Conservation (phyloP, 2,329 filamentous ascomycete genomes). For the Claviceps africana region DNA sequence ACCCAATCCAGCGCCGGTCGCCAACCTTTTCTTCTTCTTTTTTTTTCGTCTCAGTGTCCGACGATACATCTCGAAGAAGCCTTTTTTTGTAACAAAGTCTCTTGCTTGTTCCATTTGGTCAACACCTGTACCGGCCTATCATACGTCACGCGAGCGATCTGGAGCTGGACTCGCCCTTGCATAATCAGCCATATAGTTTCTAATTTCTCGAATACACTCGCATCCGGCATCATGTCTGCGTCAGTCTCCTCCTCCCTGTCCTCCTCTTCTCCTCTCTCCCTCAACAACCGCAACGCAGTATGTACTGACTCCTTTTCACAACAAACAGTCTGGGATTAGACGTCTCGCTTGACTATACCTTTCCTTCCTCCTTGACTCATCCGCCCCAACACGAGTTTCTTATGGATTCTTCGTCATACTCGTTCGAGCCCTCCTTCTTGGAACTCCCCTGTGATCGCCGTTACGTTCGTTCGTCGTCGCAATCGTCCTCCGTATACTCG, state of each 20-base stretch:
- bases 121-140: background rate
- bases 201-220: background rate
- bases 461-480: conserved; percentile 51
- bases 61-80: background rate
- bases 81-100: background rate
- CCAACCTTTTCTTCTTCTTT: background rate
- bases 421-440: conserved; percentile 42
- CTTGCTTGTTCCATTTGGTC: background rate
- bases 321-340: conserved; percentile 44
- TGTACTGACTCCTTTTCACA: background rate
- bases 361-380: conserved; percentile 23
- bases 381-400: conserved; percentile 12
- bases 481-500: conserved; percentile 50
- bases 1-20: conserved; percentile 4
- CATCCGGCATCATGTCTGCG: conserved; percentile 4
- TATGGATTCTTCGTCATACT: conserved; percentile 22
- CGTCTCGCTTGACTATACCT: conserved; percentile 48
- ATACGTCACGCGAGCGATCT: background rate
- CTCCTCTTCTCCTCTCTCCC: background rate
- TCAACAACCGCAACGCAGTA: background rate
- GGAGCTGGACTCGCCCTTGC: conserved; percentile 11
- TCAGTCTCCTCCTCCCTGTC: background rate
- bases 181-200: background rate
- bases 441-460: conserved; percentile 38
- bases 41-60: background rate